Evolutionary conservation across 176 grass and related monocot species (phyloP).

Genomic region (Carex littledalei): DNA sequence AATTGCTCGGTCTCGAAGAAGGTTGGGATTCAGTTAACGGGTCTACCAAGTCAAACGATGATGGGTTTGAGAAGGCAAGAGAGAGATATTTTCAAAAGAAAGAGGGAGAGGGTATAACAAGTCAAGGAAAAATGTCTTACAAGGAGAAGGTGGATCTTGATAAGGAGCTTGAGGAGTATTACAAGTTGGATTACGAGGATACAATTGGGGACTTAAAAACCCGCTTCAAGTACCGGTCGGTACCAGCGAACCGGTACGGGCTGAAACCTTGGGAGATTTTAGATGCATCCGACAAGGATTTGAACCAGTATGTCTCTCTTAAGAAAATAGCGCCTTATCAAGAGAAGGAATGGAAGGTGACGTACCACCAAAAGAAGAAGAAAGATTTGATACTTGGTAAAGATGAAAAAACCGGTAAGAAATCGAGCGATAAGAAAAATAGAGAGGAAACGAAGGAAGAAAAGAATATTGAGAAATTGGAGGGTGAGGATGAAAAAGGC

Average conservation of each 20-base stretch:
- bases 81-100: constrained; percentile 31
- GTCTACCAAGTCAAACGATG: constrained; percentile 2
- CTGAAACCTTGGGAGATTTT: constrained; percentile 53
- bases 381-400: constrained; percentile 65
- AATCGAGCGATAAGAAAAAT: constrained; percentile 43
- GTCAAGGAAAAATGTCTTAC: constrained; percentile 45
- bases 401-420: constrained; percentile 40
- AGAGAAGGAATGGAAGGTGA: constrained; percentile 79
- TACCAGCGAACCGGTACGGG: constrained; percentile 58
- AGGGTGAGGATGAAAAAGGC: constrained; percentile 33
- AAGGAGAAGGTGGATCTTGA: constrained; percentile 87
- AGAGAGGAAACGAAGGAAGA: constrained; percentile 29
- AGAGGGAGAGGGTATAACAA: constrained; percentile 9
- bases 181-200: constrained; percentile 88
- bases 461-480: constrained; percentile 20
- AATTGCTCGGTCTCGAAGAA: constrained; percentile 63
- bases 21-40: constrained; percentile 33
- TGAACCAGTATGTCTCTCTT: constrained; percentile 90
- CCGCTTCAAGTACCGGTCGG: constrained; percentile 75
- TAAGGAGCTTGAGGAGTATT: constrained; percentile 94
- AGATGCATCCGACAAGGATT: constrained; percentile 50
- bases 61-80: constrained; percentile 34
- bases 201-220: constrained; percentile 93
- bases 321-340: constrained; percentile 88
- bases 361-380: constrained; percentile 53